These are phyloP conservation scores for Penicillium parvum DNA, from an alignment of 495 filamentous ascomycete species.

Conservation along the genomic window DNA sequence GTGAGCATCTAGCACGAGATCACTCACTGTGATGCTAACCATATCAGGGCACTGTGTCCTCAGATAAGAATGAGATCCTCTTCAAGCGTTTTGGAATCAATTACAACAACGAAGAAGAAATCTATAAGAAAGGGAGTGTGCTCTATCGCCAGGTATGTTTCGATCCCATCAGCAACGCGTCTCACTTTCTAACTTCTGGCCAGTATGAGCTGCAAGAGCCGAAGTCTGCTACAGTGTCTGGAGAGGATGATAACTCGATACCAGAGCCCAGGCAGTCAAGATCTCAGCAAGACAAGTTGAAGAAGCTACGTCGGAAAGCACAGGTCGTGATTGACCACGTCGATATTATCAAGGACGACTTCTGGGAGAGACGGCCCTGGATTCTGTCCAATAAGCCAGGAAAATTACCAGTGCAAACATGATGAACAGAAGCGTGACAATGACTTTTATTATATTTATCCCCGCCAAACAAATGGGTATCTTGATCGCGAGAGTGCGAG, in stretches of 20 bases:
- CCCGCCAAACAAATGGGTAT: conserved; percentile 32
- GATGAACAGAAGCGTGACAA: background rate
- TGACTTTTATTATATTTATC: background rate
- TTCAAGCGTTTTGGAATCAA: conserved; percentile 88
- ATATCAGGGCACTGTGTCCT: conserved; percentile 67
- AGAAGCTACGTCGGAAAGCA: conserved; percentile 70
- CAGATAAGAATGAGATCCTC: conserved; percentile 93
- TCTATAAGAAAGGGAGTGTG: conserved; percentile 90
- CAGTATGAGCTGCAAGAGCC: conserved; percentile 42
- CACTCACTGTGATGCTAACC: conserved; percentile 3
- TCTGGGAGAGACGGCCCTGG: conserved; percentile 86
- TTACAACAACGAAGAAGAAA: conserved; percentile 92
- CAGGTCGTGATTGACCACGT: conserved; percentile 74
- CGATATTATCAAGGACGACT: conserved; percentile 91
- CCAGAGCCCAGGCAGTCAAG: conserved; percentile 52
- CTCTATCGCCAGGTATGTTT: conserved; percentile 72
- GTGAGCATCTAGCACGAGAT: conserved; percentile 34
- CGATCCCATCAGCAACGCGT: background rate
- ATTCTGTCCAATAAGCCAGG: conserved; percentile 72
- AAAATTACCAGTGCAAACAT: conserved; percentile 53
- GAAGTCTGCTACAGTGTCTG: conserved; percentile 11
- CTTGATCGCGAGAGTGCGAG: conserved; percentile 21
- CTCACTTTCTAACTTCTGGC: conserved; percentile 3
- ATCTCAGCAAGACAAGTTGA: conserved; percentile 72
- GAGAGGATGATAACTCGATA: conserved; percentile 6